These are phyloP conservation scores for Trichosporon sp. DNA, from an alignment of 1,284 basidiomycete species.

Conservation along the genomic window DNA sequence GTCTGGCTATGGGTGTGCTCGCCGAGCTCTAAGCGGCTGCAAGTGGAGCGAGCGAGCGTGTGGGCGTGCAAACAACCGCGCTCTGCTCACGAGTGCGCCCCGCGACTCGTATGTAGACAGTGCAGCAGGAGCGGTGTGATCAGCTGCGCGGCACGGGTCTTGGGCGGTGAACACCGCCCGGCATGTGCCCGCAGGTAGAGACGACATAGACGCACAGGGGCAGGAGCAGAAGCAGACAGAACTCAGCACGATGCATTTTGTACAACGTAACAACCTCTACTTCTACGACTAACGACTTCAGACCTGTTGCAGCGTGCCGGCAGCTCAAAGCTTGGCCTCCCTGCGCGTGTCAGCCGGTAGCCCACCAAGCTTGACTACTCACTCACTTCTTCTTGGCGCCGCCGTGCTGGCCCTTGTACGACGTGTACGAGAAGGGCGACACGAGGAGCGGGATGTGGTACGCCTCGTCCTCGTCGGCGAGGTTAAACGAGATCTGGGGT, in stretches of 20 bases:
- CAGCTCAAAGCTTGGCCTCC: background rate
- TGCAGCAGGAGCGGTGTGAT: background rate
- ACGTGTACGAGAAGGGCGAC: slow-evolving; percentile 87
- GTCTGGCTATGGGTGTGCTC: slow-evolving; percentile 82
- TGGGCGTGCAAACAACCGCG: background rate
- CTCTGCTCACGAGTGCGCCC: background rate
- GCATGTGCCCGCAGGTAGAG: background rate
- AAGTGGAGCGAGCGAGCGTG: background rate
- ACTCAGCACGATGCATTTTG: background rate
- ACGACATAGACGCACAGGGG: background rate
- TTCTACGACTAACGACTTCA: background rate
- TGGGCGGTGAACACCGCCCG: background rate
- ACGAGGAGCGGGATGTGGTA: slow-evolving; percentile 88
- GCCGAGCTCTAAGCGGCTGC: slow-evolving; percentile 62
- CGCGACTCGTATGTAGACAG: background rate
- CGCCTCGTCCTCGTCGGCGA: slow-evolving; percentile 67
- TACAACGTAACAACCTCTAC: background rate
- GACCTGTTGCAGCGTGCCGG: background rate
- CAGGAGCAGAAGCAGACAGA: background rate
- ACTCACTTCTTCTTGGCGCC: slow-evolving; percentile 3
- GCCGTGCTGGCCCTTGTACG: slow-evolving; percentile 54
- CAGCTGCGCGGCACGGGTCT: background rate
- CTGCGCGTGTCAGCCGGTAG: background rate
- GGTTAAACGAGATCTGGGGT: slow-evolving; percentile 66
- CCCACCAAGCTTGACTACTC: no score